Evolutionary conservation across 306 rosid genomes (phyloP).

Genomic region (Ziziphus jujuba): DNA sequence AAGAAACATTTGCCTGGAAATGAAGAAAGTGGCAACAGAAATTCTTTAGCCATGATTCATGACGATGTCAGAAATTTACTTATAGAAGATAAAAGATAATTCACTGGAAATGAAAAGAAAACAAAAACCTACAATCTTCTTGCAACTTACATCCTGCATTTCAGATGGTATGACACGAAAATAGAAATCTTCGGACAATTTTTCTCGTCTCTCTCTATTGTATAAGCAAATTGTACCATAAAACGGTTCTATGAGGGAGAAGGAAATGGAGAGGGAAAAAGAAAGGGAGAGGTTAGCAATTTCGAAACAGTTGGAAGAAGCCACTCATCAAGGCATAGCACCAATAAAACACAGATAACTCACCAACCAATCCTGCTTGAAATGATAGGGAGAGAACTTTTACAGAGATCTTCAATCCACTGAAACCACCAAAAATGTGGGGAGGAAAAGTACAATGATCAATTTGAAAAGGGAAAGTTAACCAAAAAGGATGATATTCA

Average conservation of each 20-base stretch:
- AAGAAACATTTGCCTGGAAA: conserved; percentile 53
- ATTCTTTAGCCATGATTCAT: conserved; percentile 2
- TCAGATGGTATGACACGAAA: conserved; percentile 71
- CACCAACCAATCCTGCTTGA: conserved; percentile 86
- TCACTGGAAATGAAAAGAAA: not conserved
- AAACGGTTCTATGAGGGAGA: conserved; percentile 74
- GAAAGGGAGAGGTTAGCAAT: conserved; percentile 43
- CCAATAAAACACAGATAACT: conserved; percentile 37
- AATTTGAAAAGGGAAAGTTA: conserved; percentile 21
- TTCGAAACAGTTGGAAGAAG: conserved; percentile 27
- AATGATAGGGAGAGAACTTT: conserved; percentile 83
- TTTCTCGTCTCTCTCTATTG: conserved; percentile 95
- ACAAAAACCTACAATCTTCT: not conserved
- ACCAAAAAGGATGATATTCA: conserved; percentile 13
- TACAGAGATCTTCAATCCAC: conserved; percentile 95
- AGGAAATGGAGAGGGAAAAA: conserved; percentile 19
- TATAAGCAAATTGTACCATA: conserved; percentile 95
- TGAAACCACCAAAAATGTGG: conserved; percentile 35
- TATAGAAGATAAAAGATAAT: not conserved
- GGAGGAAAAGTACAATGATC: conserved; percentile 29
- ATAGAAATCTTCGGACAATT: conserved; percentile 90
- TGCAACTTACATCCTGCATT: conserved; percentile 70
- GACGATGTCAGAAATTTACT: not conserved
- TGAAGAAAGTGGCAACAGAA: conserved; percentile 19
- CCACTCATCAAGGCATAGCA: conserved; percentile 24